phyloP scores from a whole-genome alignment of 73 alveolate species.

The Uronychia setigera region DNA sequence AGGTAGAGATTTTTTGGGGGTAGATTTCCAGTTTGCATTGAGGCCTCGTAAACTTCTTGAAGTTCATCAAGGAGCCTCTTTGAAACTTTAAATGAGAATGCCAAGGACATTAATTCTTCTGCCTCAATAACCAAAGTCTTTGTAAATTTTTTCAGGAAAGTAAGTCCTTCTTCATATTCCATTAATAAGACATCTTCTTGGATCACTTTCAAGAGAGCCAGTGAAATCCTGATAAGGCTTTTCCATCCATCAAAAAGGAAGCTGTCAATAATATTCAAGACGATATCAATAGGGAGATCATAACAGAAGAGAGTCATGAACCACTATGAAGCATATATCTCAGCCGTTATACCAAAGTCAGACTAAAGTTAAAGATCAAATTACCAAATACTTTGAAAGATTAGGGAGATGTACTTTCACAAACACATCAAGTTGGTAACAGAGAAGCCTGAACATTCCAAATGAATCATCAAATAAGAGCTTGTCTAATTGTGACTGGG shows the following conservation, averaged over 20 bases:
- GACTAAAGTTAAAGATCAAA: slow-evolving; percentile 8
- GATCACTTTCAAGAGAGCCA: slow-evolving; percentile 27
- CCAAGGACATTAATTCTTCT: not conserved
- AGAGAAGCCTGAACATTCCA: slow-evolving; percentile 23
- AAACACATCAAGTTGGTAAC: slow-evolving; percentile 40
- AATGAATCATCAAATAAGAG: slow-evolving; percentile 25
- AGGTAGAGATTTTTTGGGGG: too few species aligned
- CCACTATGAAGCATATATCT: slow-evolving; percentile 53
- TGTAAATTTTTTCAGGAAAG: slow-evolving; percentile 11
- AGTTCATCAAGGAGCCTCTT: not conserved
- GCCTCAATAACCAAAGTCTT: not conserved
- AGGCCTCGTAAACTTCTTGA: not conserved
- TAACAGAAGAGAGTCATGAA: slow-evolving; percentile 50
- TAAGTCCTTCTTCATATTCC: slow-evolving; percentile 51
- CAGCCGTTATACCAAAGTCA: not conserved
- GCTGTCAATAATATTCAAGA: slow-evolving; percentile 24
- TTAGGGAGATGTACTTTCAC: slow-evolving; percentile 50
- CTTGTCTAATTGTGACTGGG: slow-evolving; percentile 33
- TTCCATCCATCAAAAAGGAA: slow-evolving; percentile 48
- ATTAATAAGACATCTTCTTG: slow-evolving; percentile 16
- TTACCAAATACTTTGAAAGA: slow-evolving; percentile 40
- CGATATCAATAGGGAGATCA: slow-evolving; percentile 51
- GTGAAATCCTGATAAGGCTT: slow-evolving; percentile 36
- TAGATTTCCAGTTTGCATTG: too few species aligned
- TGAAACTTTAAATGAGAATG: not conserved